A percentile compares a stretch with the other conserved stretches of the same genome.
phyloP scores from a whole-genome alignment of 257 asterid species.

The Nicotiana noctiflora region DNA sequence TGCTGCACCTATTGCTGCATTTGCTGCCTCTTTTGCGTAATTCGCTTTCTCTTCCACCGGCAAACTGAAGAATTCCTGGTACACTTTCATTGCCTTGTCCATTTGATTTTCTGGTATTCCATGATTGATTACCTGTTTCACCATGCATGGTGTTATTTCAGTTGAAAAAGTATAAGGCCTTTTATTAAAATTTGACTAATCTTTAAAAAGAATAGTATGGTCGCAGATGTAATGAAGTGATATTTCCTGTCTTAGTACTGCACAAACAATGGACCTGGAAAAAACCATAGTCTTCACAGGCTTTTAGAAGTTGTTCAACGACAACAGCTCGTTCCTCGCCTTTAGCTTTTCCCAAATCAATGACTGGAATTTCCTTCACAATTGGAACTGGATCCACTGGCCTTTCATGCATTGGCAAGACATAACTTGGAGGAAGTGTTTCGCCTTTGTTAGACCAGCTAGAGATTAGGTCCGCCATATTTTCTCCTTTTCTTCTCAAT shows the following conservation, averaged over 20 bases:
- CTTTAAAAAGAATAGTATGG: too few relatives aligned
- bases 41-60: background rate
- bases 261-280: background rate
- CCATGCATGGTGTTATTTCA: background rate
- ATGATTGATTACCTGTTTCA: slow-evolving; percentile 8
- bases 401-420: slow-evolving; percentile 3
- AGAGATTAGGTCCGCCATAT: background rate
- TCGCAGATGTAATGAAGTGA: too few relatives aligned
- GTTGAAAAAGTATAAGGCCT: too few relatives aligned
- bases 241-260: background rate
- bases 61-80: slow-evolving; percentile 1
- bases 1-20: background rate
- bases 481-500: background rate
- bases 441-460: background rate
- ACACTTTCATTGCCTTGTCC: slow-evolving; percentile 7
- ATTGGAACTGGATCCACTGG: background rate
- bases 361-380: background rate
- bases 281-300: slow-evolving; percentile 1
- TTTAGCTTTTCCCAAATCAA: background rate
- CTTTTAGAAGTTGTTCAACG: background rate
- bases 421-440: background rate
- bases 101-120: slow-evolving; percentile 9
- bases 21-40: background rate
- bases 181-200: too few relatives aligned
- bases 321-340: background rate